These are phyloP conservation scores for Citrus hindsii DNA, from an alignment of 345 rosid genomes.

Conservation along the genomic window DNA sequence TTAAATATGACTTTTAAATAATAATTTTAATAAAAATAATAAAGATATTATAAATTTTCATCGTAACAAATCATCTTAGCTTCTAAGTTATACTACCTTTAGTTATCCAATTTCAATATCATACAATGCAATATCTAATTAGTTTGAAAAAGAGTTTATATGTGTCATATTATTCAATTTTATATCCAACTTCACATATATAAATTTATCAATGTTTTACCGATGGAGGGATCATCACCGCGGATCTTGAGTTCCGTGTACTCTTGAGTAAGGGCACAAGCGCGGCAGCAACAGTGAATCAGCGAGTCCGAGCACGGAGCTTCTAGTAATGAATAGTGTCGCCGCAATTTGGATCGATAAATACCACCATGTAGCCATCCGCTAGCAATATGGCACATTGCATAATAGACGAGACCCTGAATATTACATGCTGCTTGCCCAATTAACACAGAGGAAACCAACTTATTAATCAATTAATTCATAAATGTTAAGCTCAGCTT, in stretches of 20 bases:
- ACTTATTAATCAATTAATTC: not conserved
- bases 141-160: no score
- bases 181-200: no score
- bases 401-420: constrained; percentile 30
- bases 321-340: constrained; percentile 37
- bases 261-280: constrained; percentile 53
- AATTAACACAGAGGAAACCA: not conserved
- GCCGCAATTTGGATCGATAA: constrained; percentile 39
- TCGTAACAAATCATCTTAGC: no score
- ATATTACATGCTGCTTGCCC: constrained; percentile 21
- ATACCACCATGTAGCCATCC: constrained; percentile 29
- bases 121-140: no score
- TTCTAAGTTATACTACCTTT: fast-evolving
- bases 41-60: no score
- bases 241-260: constrained; percentile 51
- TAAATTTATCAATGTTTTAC: constrained; percentile 11
- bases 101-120: no score
- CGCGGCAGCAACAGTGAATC: constrained; percentile 44
- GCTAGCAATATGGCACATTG: constrained; percentile 27
- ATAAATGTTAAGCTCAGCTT: not conserved
- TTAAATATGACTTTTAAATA: no score
- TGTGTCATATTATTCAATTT: no score
- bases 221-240: constrained; percentile 31
- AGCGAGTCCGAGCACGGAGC: constrained; percentile 47
- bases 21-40: no score